A percentile compares a stretch with the other conserved stretches of the same genome.
These are phyloP conservation scores for Pulveroboletus ravenelii DNA, from an alignment of 768 basidiomycete genomes.

Conservation along the genomic window DNA sequence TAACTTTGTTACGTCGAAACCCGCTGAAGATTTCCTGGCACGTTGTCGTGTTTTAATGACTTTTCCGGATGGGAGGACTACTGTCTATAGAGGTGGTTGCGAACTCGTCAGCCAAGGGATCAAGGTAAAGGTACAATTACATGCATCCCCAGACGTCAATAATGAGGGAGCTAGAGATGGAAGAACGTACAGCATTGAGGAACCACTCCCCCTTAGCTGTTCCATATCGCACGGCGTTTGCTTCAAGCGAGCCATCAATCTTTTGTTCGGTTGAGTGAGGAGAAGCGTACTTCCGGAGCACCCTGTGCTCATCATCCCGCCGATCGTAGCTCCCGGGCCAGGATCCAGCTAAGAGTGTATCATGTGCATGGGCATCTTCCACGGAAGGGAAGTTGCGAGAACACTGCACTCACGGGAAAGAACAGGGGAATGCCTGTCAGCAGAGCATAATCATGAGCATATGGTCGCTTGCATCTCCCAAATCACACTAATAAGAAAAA, in stretches of 20 bases:
- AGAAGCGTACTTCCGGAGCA: slow-evolving; percentile 69
- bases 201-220: slow-evolving; percentile 92
- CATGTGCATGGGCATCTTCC: background rate
- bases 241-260: slow-evolving; percentile 24
- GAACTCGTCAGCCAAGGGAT: background rate
- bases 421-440: slow-evolving; percentile 68
- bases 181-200: slow-evolving; percentile 60
- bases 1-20: slow-evolving; percentile 79
- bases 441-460: background rate
- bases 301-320: slow-evolving; percentile 83
- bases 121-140: background rate
- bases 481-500: background rate
- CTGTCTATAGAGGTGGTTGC: slow-evolving; percentile 47
- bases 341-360: slow-evolving; percentile 55
- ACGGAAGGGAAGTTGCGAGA: background rate
- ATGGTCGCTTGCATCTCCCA: background rate
- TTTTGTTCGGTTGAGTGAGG: slow-evolving; percentile 12
- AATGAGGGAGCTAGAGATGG: background rate
- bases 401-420: slow-evolving; percentile 60
- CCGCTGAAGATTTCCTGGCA: slow-evolving; percentile 80
- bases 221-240: slow-evolving; percentile 81
- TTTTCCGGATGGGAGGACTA: slow-evolving; percentile 83
- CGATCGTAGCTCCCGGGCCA: slow-evolving; percentile 75
- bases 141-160: background rate
- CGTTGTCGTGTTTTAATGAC: slow-evolving; percentile 84